These are phyloP conservation scores for Fusarium odoratissimum DNA, from an alignment of 2,329 filamentous ascomycete species.

Conservation along the genomic window DNA sequence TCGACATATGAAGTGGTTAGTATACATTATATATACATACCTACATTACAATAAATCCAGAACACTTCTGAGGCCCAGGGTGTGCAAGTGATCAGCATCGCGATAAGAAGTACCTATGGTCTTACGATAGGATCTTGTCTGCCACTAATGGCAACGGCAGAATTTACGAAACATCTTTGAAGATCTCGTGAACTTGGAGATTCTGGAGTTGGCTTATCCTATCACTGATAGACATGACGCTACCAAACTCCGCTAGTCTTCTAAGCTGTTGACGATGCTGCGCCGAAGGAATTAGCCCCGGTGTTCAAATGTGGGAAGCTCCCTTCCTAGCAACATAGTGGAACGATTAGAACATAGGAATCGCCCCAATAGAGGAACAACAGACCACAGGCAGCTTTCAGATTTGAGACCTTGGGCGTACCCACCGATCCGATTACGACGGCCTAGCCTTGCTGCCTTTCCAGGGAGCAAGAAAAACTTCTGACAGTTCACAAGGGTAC, in stretches of 20 bases:
- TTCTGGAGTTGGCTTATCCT: background rate
- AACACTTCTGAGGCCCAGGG: too few species aligned
- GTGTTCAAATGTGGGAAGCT: background rate
- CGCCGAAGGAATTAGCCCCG: accelerated
- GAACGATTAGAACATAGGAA: background rate
- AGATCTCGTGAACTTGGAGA: background rate
- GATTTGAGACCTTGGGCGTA: background rate
- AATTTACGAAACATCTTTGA: background rate
- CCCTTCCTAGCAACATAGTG: background rate
- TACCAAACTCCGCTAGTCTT: background rate
- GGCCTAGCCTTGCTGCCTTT: background rate
- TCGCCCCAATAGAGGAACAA: accelerated
- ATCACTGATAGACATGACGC: background rate
- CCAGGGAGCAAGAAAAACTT: background rate
- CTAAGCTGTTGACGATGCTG: background rate
- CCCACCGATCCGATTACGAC: too few species aligned
- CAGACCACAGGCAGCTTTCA: background rate
- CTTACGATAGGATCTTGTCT: background rate
- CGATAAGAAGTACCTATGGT: background rate
- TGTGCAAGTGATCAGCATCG: too few species aligned
- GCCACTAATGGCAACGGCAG: background rate
- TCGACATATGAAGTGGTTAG: accelerated
- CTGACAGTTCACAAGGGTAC: too few species aligned
- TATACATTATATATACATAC: background rate
- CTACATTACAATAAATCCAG: too few species aligned